A percentile compares a stretch with the other conserved stretches of the same genome.
These are phyloP conservation scores for Monosporascus cannonballus DNA, from an alignment of 2,329 filamentous ascomycete genomes.

Conservation along the genomic window DNA sequence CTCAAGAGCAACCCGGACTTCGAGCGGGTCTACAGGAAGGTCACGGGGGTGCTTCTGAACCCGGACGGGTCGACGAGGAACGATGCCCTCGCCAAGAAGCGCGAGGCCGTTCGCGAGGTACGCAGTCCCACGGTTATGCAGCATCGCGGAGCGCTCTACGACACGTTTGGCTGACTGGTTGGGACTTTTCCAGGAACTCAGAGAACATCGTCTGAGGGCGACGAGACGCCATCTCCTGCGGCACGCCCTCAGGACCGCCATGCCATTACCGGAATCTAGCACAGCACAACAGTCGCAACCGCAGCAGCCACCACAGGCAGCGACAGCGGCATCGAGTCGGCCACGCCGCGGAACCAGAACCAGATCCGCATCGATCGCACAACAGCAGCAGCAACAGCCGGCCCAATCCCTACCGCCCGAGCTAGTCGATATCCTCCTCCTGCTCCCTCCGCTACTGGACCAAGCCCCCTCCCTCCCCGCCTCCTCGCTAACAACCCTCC, in stretches of 20 bases:
- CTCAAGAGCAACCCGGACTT: constrained; percentile 54
- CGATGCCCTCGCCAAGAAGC: constrained; percentile 43
- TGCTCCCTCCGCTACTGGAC: constrained; percentile 45
- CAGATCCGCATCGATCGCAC: constrained; percentile 16
- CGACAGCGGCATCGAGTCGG: constrained; percentile 1
- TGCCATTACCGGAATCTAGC: constrained; percentile 14
- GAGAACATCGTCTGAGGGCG: constrained; percentile 38
- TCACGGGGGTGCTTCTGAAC: constrained; percentile 50
- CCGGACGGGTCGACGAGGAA: constrained; percentile 51
- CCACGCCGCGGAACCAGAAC: constrained; percentile 9
- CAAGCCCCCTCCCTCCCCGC: constrained; percentile 29
- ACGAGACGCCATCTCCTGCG: constrained; percentile 47
- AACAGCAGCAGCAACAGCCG: constrained; percentile 7
- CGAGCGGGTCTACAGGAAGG: constrained; percentile 48
- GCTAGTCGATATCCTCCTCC: constrained; percentile 47
- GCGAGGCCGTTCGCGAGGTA: constrained; percentile 44
- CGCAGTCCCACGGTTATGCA: constrained; percentile 5
- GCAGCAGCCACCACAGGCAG: constrained; percentile 14
- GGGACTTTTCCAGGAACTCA: constrained; percentile 37
- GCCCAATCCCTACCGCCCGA: constrained; percentile 32
- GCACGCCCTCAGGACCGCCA: constrained; percentile 42
- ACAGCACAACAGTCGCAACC: constrained; percentile 18
- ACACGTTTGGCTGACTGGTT: constrained; percentile 1
- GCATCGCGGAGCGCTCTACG: background rate
- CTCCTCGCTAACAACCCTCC: constrained; percentile 35